Percentiles rank a stretch among this genome's conserved stretches.
Conservation (phyloP, 352 stramenopile genomes). For the Phytopythium ostracodes region DNA sequence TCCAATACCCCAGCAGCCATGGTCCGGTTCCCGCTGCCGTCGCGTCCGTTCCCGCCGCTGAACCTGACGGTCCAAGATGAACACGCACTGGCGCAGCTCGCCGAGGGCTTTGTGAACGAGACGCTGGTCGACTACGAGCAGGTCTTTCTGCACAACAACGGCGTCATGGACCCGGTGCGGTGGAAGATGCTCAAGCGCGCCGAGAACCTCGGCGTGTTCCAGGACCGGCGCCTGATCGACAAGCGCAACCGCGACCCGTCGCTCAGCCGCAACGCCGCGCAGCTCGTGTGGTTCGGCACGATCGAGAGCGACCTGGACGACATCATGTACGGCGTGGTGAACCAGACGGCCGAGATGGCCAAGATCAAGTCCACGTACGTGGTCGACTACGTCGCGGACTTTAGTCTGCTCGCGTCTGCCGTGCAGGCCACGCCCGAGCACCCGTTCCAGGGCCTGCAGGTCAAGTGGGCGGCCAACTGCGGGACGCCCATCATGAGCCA, state of each 20-base stretch:
- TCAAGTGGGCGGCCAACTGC: conserved; percentile 14
- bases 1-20: background rate
- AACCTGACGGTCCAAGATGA: conserved; percentile 10
- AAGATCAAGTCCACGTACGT: conserved; percentile 21
- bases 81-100: conserved; percentile 10
- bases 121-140: conserved; percentile 27
- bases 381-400: conserved; percentile 17
- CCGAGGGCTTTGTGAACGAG: conserved; percentile 17
- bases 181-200: conserved; percentile 24
- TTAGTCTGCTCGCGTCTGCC: conserved; percentile 10
- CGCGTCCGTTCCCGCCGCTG: conserved; percentile 16
- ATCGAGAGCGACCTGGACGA: conserved; percentile 17
- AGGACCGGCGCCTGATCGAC: conserved; percentile 8
- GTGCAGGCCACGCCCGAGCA: conserved; percentile 4
- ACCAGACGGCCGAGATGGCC: conserved; percentile 15
- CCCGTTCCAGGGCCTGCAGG: conserved; percentile 10
- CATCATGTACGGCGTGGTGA: conserved; percentile 22
- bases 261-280: conserved; percentile 11
- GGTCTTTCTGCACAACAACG: conserved; percentile 14
- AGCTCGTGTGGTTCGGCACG: conserved; percentile 15
- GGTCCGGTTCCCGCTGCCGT: conserved; percentile 12
- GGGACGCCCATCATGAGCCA: background rate
- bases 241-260: conserved; percentile 4
- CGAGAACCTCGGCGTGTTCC: conserved; percentile 26
- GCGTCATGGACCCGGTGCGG: conserved; percentile 16